Conservation (phyloP, 2,329 filamentous ascomycete genomes). For the Calycina herbarum region DNA sequence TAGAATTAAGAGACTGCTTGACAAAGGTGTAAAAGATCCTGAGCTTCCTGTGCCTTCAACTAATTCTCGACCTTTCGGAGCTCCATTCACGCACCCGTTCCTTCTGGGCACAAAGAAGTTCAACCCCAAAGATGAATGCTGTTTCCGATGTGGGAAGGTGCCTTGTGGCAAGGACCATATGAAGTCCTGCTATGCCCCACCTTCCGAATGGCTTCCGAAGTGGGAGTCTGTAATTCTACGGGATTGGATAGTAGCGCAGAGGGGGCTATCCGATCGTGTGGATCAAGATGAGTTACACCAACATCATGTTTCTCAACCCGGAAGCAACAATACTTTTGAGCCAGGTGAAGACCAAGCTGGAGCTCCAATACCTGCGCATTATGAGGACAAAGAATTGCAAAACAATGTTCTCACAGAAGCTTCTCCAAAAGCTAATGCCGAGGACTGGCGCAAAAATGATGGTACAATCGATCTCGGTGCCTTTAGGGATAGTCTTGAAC, state of each 20-base stretch:
- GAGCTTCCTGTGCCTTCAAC: not conserved
- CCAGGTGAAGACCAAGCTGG: no score
- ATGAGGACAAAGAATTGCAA: not conserved
- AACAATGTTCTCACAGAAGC: not conserved
- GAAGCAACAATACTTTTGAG: no score
- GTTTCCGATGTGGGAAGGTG: not conserved
- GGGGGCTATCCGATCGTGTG: not conserved
- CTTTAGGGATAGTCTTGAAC: not conserved
- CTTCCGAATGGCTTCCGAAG: not conserved
- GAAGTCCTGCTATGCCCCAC: not conserved
- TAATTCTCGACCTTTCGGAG: not conserved
- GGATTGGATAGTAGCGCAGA: not conserved
- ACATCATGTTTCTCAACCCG: no score
- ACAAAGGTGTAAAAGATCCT: not conserved
- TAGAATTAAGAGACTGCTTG: not conserved
- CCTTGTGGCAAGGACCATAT: not conserved
- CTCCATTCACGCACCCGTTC: not conserved
- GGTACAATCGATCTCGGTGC: not conserved
- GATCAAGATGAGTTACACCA: no score
- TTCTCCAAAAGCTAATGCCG: not conserved
- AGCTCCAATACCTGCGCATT: not conserved
- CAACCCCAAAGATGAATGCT: not conserved
- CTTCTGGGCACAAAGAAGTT: not conserved
- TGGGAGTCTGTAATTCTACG: not conserved
- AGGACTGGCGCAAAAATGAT: not conserved